These are phyloP conservation scores for Phalaenopsis hybrid DNA, from an alignment of 116 monocot genomes.

Conservation along the genomic window DNA sequence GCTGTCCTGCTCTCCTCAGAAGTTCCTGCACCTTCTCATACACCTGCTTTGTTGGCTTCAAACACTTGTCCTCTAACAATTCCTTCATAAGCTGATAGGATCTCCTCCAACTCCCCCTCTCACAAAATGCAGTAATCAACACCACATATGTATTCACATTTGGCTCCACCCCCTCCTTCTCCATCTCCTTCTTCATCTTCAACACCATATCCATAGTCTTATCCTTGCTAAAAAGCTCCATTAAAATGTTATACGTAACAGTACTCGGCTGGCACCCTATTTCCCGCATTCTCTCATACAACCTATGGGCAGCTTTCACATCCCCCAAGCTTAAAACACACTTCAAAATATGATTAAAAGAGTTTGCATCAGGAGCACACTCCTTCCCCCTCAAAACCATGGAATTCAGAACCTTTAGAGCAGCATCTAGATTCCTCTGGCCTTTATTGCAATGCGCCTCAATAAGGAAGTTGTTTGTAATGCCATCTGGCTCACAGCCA, in stretches of 20 bases:
- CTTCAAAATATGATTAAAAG: conserved; percentile 77
- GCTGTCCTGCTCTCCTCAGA: conserved; percentile 62
- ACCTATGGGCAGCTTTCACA: conserved; percentile 54
- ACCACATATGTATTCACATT: conserved; percentile 76
- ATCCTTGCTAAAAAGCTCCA: conserved; percentile 59
- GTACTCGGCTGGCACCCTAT: conserved; percentile 48
- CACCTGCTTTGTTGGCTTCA: conserved; percentile 42
- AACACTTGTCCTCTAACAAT: conserved; percentile 76
- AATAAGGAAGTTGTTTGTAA: conserved; percentile 87
- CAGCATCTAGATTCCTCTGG: conserved; percentile 68
- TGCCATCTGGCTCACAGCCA: conserved; percentile 53
- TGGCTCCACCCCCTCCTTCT: conserved; percentile 63
- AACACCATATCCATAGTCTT: conserved; percentile 83
- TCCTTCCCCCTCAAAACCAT: conserved; percentile 56
- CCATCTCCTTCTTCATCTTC: conserved; percentile 88
- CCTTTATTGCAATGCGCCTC: conserved; percentile 61
- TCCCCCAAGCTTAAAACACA: conserved; percentile 46
- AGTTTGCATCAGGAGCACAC: conserved; percentile 46
- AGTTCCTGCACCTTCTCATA: conserved; percentile 44
- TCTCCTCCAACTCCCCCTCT: conserved; percentile 69
- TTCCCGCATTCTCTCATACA: conserved; percentile 74
- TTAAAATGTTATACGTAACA: conserved; percentile 71
- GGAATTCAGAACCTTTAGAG: conserved; percentile 62
- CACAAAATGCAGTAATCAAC: conserved; percentile 57
- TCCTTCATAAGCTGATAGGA: conserved; percentile 61